phyloP scores from a whole-genome alignment of 495 filamentous ascomycete species.

The Hypoxylon lienhwacheense region DNA sequence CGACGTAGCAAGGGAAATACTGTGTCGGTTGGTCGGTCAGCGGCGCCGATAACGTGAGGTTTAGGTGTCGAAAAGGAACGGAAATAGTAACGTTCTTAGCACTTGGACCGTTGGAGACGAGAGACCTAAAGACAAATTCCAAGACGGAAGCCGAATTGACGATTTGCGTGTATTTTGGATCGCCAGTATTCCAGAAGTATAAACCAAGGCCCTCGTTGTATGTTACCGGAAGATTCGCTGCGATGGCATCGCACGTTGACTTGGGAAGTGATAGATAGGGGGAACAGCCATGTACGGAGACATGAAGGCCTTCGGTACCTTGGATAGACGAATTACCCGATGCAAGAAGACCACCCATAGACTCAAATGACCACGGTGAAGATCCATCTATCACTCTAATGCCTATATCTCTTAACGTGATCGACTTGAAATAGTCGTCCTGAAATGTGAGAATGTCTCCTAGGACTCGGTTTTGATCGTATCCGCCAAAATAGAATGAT shows the following conservation, averaged over 20 bases:
- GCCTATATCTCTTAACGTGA: slow-evolving; percentile 45
- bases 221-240: slow-evolving; percentile 49
- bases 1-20: slow-evolving; percentile 58
- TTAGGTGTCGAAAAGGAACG: slow-evolving; percentile 56
- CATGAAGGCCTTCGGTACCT: slow-evolving; percentile 27
- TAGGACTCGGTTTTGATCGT: slow-evolving; percentile 51
- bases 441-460: slow-evolving; percentile 36
- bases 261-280: slow-evolving; percentile 56
- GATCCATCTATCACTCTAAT: slow-evolving; percentile 47
- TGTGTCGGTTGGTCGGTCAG: slow-evolving; percentile 45
- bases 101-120: slow-evolving; percentile 30
- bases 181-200: slow-evolving; percentile 55
- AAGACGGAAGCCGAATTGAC: slow-evolving; percentile 53
- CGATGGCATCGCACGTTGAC: slow-evolving; percentile 54
- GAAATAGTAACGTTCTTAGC: slow-evolving; percentile 51
- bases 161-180: slow-evolving; percentile 46
- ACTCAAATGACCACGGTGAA: slow-evolving; percentile 47
- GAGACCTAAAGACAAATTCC: slow-evolving; percentile 55
- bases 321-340: slow-evolving; percentile 38
- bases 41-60: slow-evolving; percentile 54
- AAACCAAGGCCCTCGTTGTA: slow-evolving; percentile 46
- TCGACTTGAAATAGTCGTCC: slow-evolving; percentile 37
- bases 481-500: slow-evolving; percentile 55
- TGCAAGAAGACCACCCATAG: slow-evolving; percentile 43
- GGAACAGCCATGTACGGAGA: slow-evolving; percentile 43